Evolutionary conservation across 2,329 filamentous ascomycete species (phyloP).

Genomic region (Xylaria sp.): DNA sequence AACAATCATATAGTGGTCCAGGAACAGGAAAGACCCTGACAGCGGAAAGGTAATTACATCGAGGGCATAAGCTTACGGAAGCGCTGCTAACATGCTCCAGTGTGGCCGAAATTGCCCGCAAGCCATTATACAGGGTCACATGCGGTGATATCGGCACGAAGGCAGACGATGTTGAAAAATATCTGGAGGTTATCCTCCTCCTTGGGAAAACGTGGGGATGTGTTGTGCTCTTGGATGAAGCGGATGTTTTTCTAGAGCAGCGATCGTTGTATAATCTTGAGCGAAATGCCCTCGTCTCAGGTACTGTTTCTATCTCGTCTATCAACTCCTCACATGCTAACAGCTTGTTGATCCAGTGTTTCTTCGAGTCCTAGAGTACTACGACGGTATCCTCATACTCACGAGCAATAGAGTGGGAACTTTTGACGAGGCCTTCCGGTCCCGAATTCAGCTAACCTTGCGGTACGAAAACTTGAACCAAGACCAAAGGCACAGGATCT

Average conservation of each 20-base stretch:
- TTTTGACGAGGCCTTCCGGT: slow-evolving; percentile 7
- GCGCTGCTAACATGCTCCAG: not conserved
- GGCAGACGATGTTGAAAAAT: slow-evolving; percentile 29
- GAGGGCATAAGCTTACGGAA: not conserved
- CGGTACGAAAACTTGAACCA: slow-evolving; percentile 6
- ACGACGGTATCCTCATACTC: slow-evolving; percentile 4
- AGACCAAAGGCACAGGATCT: slow-evolving; percentile 8
- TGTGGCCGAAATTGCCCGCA: slow-evolving; percentile 32
- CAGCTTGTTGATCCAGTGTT: not conserved
- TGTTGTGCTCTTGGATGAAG: slow-evolving; percentile 24
- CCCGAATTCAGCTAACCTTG: slow-evolving; percentile 6
- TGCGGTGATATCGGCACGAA: slow-evolving; percentile 36
- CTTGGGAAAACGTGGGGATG: slow-evolving; percentile 35
- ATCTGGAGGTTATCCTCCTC: slow-evolving; percentile 22
- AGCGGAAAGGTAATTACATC: slow-evolving; percentile 5
- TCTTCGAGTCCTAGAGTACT: slow-evolving; percentile 12
- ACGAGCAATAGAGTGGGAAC: slow-evolving; percentile 5
- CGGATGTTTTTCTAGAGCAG: slow-evolving; percentile 28
- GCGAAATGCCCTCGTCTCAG: slow-evolving; percentile 28
- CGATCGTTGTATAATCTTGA: slow-evolving; percentile 25
- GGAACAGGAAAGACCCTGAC: slow-evolving; percentile 17
- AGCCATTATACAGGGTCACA: slow-evolving; percentile 32
- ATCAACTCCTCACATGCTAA: not conserved
- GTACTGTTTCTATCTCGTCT: not conserved
- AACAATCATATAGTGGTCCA: not conserved